Percentiles rank a stretch among this genome's conserved stretches.
Evolutionary conservation across 768 basidiomycete genomes (phyloP).

Genomic region (Basidioascus undulatus): DNA sequence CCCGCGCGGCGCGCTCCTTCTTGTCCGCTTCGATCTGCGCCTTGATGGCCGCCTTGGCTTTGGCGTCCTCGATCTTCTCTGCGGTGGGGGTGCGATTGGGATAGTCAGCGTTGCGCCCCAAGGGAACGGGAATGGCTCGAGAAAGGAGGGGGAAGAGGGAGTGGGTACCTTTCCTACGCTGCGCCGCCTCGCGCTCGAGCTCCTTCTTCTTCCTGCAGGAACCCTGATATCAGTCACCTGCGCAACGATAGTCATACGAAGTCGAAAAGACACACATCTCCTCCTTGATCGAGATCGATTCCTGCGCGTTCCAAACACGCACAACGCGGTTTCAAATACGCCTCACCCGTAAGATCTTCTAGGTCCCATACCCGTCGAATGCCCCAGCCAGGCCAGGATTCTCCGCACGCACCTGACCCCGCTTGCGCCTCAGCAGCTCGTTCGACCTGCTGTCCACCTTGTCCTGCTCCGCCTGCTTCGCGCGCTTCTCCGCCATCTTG

Average conservation of each 20-base stretch:
- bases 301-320: too few relatives aligned
- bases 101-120: not conserved
- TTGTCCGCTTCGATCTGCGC: slow-evolving; percentile 92
- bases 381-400: too few relatives aligned
- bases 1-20: slow-evolving; percentile 59
- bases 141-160: not conserved
- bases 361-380: too few relatives aligned
- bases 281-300: slow-evolving; percentile 54
- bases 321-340: too few relatives aligned
- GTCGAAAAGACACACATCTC: too few relatives aligned
- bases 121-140: not conserved
- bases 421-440: too few relatives aligned
- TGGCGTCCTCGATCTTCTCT: slow-evolving; percentile 80
- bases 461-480: slow-evolving; percentile 44
- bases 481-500: slow-evolving; percentile 60
- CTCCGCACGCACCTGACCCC: too few relatives aligned
- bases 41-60: slow-evolving; percentile 63
- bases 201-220: slow-evolving; percentile 32
- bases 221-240: too few relatives aligned
- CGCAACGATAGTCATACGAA: too few relatives aligned
- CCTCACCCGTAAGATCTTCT: too few relatives aligned
- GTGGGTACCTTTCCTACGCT: slow-evolving; percentile 42
- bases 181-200: slow-evolving; percentile 38
- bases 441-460: slow-evolving; percentile 32
- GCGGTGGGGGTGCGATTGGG: not conserved